Conservation (phyloP, 257 asterid genomes). For the Buddleja alternifolia region DNA sequence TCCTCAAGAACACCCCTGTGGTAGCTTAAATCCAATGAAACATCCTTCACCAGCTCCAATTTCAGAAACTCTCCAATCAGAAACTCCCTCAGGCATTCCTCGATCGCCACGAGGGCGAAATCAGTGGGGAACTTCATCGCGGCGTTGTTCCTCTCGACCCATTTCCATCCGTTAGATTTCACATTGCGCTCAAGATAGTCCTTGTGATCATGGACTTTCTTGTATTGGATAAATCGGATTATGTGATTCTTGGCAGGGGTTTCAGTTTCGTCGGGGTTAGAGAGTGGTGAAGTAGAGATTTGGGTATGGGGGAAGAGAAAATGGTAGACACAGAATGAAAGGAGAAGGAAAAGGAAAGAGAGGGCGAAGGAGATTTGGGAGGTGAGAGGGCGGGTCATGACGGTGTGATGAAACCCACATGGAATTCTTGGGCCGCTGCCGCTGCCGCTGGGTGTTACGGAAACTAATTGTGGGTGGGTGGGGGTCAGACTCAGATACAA, state of each 20-base stretch:
- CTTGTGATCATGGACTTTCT: constrained; percentile 54
- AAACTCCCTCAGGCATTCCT: constrained; percentile 48
- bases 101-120: constrained; percentile 82
- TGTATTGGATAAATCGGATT: constrained; percentile 65
- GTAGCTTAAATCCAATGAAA: constrained; percentile 79
- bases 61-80: constrained; percentile 62
- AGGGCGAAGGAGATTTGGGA: constrained; percentile 30
- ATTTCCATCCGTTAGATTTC: constrained; percentile 76
- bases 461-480: too few relatives aligned
- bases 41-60: constrained; percentile 88
- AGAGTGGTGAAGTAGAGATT: constrained; percentile 24
- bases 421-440: neutral
- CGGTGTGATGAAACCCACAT: constrained; percentile 45
- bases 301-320: constrained; percentile 11
- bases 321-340: constrained; percentile 32
- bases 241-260: constrained; percentile 57
- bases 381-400: constrained; percentile 45
- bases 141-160: constrained; percentile 86
- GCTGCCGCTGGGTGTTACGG: too few relatives aligned
- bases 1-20: constrained; percentile 68
- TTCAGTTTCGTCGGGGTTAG: constrained; percentile 16
- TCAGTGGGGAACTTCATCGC: constrained; percentile 87
- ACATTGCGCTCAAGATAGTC: constrained; percentile 67
- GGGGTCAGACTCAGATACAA: too few relatives aligned
- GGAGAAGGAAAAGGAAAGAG: constrained; percentile 31